Conservation (phyloP, 805 yeast species). For the Ogataea minuta region DNA sequence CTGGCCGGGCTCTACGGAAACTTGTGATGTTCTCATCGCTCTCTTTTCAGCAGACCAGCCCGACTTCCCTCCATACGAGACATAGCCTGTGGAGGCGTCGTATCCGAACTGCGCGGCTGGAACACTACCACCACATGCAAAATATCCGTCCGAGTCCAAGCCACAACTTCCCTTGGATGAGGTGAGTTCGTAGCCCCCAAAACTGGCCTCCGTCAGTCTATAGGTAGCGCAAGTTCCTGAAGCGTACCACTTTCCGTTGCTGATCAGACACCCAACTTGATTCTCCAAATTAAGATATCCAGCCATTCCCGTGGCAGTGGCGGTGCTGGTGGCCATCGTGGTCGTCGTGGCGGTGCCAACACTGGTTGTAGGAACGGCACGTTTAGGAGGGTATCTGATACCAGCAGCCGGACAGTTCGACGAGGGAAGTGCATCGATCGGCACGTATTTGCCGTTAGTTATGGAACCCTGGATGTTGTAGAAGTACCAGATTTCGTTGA, state of each 20-base stretch:
- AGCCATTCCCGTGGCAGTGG: slow-evolving; percentile 34
- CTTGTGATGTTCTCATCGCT: slow-evolving; percentile 47
- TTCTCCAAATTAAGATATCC: slow-evolving; percentile 52
- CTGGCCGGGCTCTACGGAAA: slow-evolving; percentile 46
- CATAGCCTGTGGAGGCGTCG: slow-evolving; percentile 41
- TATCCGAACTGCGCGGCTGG: slow-evolving; percentile 58
- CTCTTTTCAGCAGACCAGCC: slow-evolving; percentile 55
- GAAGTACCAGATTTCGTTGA: slow-evolving; percentile 78
- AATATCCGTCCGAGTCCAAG: slow-evolving; percentile 32
- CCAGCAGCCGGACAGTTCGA: slow-evolving; percentile 69
- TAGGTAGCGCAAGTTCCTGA: slow-evolving; percentile 85
- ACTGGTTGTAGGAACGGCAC: slow-evolving; percentile 30
- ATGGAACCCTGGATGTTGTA: slow-evolving; percentile 74
- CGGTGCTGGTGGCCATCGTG: slow-evolving; percentile 35
- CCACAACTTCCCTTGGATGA: slow-evolving; percentile 78
- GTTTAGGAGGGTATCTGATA: slow-evolving; percentile 71
- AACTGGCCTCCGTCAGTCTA: slow-evolving; percentile 51
- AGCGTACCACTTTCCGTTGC: slow-evolving; percentile 81
- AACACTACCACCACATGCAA: slow-evolving; percentile 32
- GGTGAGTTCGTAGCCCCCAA: slow-evolving; percentile 70
- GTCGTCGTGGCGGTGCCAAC: slow-evolving; percentile 26
- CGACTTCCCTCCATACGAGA: slow-evolving; percentile 61
- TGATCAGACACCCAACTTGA: slow-evolving; percentile 73
- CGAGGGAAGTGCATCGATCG: slow-evolving; percentile 55
- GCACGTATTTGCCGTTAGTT: slow-evolving; percentile 58